A percentile compares a stretch with the other conserved stretches of the same genome.
These are phyloP conservation scores for Trichoderma hamatum DNA, from an alignment of 2,329 filamentous ascomycete species.

Conservation along the genomic window DNA sequence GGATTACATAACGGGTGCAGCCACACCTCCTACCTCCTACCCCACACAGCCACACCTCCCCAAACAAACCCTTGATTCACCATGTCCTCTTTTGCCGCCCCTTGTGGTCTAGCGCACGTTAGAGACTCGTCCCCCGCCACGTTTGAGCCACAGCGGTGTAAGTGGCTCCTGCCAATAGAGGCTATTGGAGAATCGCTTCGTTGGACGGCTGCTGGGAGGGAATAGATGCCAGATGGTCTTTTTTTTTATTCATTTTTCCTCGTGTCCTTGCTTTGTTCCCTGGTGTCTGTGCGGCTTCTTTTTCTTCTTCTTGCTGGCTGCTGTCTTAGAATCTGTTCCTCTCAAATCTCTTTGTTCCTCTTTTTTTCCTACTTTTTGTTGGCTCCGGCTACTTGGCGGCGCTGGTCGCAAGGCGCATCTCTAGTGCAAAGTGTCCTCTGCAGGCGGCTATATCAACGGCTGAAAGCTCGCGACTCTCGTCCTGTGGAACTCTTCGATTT, in stretches of 20 bases:
- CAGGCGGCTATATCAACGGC: constrained; percentile 12
- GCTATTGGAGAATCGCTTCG: neutral
- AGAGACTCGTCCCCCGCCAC: constrained; percentile 7
- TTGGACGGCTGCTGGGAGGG: neutral
- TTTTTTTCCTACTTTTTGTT: neutral
- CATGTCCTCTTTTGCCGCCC: neutral
- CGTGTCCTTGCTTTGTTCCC: neutral
- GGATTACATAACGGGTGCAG: neutral
- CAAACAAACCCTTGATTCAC: neutral
- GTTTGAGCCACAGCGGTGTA: constrained; percentile 25
- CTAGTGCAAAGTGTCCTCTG: constrained; percentile 38
- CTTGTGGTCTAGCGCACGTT: constrained; percentile 5
- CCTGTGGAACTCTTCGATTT: neutral
- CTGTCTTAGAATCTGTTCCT: neutral
- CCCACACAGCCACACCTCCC: no score
- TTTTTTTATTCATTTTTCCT: neutral
- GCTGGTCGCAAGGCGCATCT: constrained; percentile 21
- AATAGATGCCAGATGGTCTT: constrained; percentile 16
- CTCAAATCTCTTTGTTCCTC: neutral
- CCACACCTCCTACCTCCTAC: constrained; percentile 11
- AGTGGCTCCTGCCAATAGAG: constrained; percentile 2
- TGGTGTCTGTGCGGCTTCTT: neutral
- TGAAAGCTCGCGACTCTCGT: constrained; percentile 4
- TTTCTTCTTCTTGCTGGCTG: neutral
- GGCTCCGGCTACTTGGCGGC: constrained; percentile 7